Base-by-base conservation (phyloP, 164 flowering plant genomes). In the Akebia trifoliata region DNA sequence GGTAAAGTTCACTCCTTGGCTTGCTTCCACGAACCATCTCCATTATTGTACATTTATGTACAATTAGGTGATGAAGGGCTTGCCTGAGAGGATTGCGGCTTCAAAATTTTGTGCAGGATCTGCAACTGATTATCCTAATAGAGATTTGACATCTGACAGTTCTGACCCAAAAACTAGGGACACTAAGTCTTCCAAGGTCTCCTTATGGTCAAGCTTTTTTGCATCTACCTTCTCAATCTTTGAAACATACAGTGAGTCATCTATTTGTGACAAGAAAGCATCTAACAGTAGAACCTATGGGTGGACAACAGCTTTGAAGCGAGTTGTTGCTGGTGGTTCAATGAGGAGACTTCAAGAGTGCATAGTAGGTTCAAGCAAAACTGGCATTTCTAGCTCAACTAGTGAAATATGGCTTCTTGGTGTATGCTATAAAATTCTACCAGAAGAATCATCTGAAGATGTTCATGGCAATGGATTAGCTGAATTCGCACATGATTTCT, bases 331-430 rank as follows among this genome's bases (percentile, higher is more conserved):
- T 20, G 66, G 76, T 62, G 84, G 81, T 38, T 75, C 98, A 58
- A 84, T 91, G 88, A 81, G 84, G 83, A 77, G 88, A 72, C 69
- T 87, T 57, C 91, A 85, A 15, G 95, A 87, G 51, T 72, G 82
- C 22, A 65, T 91, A 17, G 32, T 88, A 6, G 92, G 98, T 42
- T 49, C 79, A 1, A 63, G 65, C 67, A 80, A 63, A 65, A 67
- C 85, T 30, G 80, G 72, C 31, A 26, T 79, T 68, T 67, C 82
- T 47, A 62, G 62, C 69, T 76, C 91, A 22, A 69, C 66, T n/a
- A 73, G 87, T 68, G 95, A 91, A 54, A 84, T 86, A 62, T 91
- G 98, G 98, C 84, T 91, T 72, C 70, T 91, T 21, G 98, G 98
- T 49, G 76, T 78, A 24, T 73, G 88, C 63, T 83, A 91, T 68